Evolutionary conservation across 176 grass and related monocot species (phyloP).

Genomic region (Lolium perenne): DNA sequence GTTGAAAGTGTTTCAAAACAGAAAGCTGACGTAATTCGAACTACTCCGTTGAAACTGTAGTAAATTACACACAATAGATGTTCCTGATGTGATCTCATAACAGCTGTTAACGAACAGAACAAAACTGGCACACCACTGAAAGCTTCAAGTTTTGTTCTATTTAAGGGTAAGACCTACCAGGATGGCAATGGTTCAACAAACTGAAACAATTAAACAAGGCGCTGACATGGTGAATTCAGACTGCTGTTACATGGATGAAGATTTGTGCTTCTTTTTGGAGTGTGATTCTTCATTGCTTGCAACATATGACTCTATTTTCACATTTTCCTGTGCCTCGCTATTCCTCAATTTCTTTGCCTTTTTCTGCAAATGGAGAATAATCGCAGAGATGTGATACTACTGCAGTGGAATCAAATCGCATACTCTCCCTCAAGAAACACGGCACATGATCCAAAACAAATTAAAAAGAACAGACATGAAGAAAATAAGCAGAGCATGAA

Average conservation of each 20-base stretch:
- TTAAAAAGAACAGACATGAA: not conserved
- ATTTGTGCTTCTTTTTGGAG: conserved; percentile 68
- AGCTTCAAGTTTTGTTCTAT: not conserved
- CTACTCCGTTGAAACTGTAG: too few species aligned
- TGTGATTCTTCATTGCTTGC: conserved; percentile 58
- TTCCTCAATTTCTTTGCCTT: conserved; percentile 84
- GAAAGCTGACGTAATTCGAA: too few species aligned
- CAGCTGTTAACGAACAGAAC: not conserved
- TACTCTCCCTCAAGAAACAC: not conserved
- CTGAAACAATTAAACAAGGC: not conserved
- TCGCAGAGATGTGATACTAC: not conserved
- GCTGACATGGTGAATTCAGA: not conserved
- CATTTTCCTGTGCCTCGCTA: conserved; percentile 52
- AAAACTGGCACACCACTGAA: not conserved
- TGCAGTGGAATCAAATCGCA: not conserved
- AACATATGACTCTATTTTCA: conserved; percentile 77
- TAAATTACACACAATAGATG: not conserved
- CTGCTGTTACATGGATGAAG: conserved; percentile 41
- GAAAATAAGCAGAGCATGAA: conserved; percentile 9
- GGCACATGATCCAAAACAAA: not conserved
- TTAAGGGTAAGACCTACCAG: not conserved
- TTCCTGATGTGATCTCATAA: not conserved
- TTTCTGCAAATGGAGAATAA: conserved; percentile 60
- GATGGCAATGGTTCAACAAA: not conserved
- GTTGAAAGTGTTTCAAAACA: too few species aligned